phyloP scores from a whole-genome alignment of 1,284 basidiomycete genomes.

The Fomitopsis schrenkii region DNA sequence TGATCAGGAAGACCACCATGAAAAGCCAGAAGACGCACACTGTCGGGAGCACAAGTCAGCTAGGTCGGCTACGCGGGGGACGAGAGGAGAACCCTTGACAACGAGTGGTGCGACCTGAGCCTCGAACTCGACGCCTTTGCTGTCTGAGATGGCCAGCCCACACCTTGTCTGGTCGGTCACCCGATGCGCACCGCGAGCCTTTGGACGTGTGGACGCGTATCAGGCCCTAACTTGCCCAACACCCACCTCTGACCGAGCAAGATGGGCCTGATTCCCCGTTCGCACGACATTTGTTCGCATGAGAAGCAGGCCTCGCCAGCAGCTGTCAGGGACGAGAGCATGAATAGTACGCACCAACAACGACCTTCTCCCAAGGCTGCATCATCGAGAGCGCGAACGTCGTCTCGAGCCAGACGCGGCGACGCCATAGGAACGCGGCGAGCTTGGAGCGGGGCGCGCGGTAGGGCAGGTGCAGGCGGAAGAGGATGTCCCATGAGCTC shows the following conservation, averaged over 20 bases:
- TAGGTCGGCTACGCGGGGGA: background rate
- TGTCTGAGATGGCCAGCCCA: too few relatives aligned
- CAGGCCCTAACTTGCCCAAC: too few relatives aligned
- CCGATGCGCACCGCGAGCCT: too few relatives aligned
- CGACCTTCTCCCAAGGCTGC: constrained; percentile 58
- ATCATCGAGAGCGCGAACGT: constrained; percentile 50
- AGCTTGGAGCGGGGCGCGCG: constrained; percentile 33
- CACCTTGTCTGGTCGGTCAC: too few relatives aligned
- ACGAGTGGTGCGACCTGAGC: background rate
- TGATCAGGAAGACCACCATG: constrained; percentile 27
- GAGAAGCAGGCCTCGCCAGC: too few relatives aligned
- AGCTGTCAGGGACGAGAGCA: too few relatives aligned
- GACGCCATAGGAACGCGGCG: constrained; percentile 40
- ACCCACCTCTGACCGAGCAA: too few relatives aligned
- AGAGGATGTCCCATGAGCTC: constrained; percentile 17
- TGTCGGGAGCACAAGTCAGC: constrained; percentile 9
- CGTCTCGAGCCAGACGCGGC: constrained; percentile 45
- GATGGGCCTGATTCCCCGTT: background rate
- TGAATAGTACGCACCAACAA: constrained; percentile 38
- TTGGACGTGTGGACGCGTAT: too few relatives aligned
- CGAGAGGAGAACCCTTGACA: background rate
- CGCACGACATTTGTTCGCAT: background rate
- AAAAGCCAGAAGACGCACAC: constrained; percentile 29
- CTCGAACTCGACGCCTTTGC: too few relatives aligned
- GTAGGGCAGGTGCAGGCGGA: constrained; percentile 26